These are phyloP conservation scores for Ogataea haglerorum DNA, from an alignment of 805 yeast genomes.

Conservation along the genomic window DNA sequence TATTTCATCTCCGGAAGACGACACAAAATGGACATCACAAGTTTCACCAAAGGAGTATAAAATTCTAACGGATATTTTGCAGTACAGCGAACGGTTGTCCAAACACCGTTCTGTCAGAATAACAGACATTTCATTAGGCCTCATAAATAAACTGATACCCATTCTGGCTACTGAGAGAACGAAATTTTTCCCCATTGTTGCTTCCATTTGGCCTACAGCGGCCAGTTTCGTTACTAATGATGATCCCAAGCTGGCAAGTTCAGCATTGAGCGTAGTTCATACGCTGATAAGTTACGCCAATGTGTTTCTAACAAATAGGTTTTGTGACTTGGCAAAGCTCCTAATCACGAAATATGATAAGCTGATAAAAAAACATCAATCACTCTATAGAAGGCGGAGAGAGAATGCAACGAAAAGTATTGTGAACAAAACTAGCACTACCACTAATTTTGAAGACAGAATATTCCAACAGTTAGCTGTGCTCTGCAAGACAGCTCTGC, in stretches of 20 bases:
- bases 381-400: slow-evolving; percentile 1
- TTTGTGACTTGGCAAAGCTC: slow-evolving; percentile 38
- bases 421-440: slow-evolving; percentile 24
- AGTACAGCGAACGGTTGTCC: slow-evolving; percentile 64
- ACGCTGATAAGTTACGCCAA: slow-evolving; percentile 38
- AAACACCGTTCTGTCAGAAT: slow-evolving; percentile 63
- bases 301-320: slow-evolving; percentile 44
- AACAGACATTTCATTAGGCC: slow-evolving; percentile 51
- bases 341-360: slow-evolving; percentile 5
- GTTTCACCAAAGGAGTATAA: slow-evolving; percentile 60
- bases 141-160: slow-evolving; percentile 45
- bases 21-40: slow-evolving; percentile 60
- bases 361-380: slow-evolving; percentile 13
- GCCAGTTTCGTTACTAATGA: slow-evolving; percentile 20
- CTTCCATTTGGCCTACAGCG: slow-evolving; percentile 52
- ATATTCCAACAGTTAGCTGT: slow-evolving; percentile 27
- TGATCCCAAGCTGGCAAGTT: slow-evolving; percentile 30
- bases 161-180: slow-evolving; percentile 48
- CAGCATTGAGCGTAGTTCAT: slow-evolving; percentile 28
- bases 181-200: slow-evolving; percentile 46
- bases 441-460: slow-evolving; percentile 27
- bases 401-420: background rate
- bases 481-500: slow-evolving; percentile 36
- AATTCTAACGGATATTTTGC: slow-evolving; percentile 56
- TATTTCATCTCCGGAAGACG: slow-evolving; percentile 25